Evolutionary conservation across 2,329 filamentous ascomycete species (phyloP).

Genomic region (Geosmithia putterillii): DNA sequence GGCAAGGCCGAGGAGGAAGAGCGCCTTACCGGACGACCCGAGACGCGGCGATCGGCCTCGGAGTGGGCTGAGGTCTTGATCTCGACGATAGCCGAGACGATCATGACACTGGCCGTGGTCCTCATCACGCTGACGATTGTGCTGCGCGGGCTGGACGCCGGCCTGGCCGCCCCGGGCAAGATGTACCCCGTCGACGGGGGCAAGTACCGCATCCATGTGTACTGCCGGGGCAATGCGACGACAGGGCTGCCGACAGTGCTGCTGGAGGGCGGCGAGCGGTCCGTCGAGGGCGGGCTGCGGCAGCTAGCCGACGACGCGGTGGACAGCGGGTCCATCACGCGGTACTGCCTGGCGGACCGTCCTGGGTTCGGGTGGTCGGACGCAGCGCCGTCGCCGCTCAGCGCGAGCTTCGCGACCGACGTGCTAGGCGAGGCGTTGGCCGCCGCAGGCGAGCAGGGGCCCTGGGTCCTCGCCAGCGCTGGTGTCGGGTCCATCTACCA

Average conservation of each 20-base stretch:
- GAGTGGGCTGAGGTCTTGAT: slow-evolving; percentile 77
- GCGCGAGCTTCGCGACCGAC: slow-evolving; percentile 84
- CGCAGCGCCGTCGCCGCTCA: slow-evolving; percentile 86
- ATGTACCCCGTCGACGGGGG: slow-evolving; percentile 69
- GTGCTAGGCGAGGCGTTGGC: slow-evolving; percentile 78
- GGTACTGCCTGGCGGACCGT: slow-evolving; percentile 93
- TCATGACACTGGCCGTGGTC: slow-evolving; percentile 56
- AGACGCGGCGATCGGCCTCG: slow-evolving; percentile 66
- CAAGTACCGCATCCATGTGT: slow-evolving; percentile 80
- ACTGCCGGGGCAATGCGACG: slow-evolving; percentile 47
- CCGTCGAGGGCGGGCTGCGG: slow-evolving; percentile 69
- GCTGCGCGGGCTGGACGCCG: slow-evolving; percentile 67
- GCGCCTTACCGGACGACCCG: slow-evolving; percentile 75
- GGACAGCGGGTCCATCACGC: slow-evolving; percentile 67
- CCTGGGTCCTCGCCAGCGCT: slow-evolving; percentile 79
- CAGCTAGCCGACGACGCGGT: slow-evolving; percentile 66
- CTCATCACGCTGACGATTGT: slow-evolving; percentile 71
- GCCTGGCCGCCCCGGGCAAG: slow-evolving; percentile 60
- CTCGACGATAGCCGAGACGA: slow-evolving; percentile 57
- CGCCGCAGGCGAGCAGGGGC: slow-evolving; percentile 67
- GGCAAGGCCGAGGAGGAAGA: slow-evolving; percentile 91
- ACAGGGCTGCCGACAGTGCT: slow-evolving; percentile 62
- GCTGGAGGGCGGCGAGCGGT: slow-evolving; percentile 70
- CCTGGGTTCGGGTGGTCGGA: slow-evolving; percentile 82
- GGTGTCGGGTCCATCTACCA: slow-evolving; percentile 83